phyloP scores from a whole-genome alignment of 2,329 filamentous ascomycete genomes.

The Sporothrix protearum region DNA sequence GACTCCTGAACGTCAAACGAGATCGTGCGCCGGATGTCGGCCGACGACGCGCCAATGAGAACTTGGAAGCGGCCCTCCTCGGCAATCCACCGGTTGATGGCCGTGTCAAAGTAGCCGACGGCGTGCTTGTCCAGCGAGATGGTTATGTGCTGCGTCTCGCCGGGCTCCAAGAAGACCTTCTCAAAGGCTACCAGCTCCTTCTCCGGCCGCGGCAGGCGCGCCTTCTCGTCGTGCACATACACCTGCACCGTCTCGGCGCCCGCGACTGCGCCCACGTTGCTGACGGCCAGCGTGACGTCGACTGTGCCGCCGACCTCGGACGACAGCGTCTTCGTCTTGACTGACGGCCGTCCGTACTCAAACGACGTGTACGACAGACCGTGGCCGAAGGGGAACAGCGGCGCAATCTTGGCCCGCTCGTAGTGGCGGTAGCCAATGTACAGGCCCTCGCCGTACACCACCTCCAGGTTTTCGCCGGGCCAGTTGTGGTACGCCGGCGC shows the following conservation, averaged over 20 bases:
- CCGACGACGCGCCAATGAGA: slow-evolving; percentile 58
- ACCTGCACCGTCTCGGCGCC: slow-evolving; percentile 65
- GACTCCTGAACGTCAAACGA: slow-evolving; percentile 60
- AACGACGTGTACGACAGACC: slow-evolving; percentile 71
- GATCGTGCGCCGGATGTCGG: slow-evolving; percentile 53
- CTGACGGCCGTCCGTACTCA: slow-evolving; percentile 49
- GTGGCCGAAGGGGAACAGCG: slow-evolving; percentile 69
- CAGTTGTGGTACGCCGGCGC: slow-evolving; percentile 70
- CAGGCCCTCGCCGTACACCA: slow-evolving; percentile 68
- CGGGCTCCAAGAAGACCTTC: slow-evolving; percentile 58
- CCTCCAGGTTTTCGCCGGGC: slow-evolving; percentile 65
- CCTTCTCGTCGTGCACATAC: slow-evolving; percentile 63
- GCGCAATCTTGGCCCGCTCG: slow-evolving; percentile 56
- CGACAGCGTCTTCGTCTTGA: slow-evolving; percentile 43
- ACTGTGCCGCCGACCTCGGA: slow-evolving; percentile 36
- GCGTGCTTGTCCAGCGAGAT: slow-evolving; percentile 49
- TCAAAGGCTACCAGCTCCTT: slow-evolving; percentile 70
- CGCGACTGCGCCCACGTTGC: slow-evolving; percentile 53
- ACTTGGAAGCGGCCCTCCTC: slow-evolving; percentile 62
- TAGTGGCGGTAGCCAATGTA: slow-evolving; percentile 73
- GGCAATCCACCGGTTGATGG: slow-evolving; percentile 58
- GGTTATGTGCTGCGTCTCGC: slow-evolving; percentile 51
- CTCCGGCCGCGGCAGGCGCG: slow-evolving; percentile 60
- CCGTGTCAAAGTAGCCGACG: slow-evolving; percentile 61
- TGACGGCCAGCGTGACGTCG: slow-evolving; percentile 47